Evolutionary conservation across 352 stramenopile species (phyloP).

Genomic region (Pythium volutum): DNA sequence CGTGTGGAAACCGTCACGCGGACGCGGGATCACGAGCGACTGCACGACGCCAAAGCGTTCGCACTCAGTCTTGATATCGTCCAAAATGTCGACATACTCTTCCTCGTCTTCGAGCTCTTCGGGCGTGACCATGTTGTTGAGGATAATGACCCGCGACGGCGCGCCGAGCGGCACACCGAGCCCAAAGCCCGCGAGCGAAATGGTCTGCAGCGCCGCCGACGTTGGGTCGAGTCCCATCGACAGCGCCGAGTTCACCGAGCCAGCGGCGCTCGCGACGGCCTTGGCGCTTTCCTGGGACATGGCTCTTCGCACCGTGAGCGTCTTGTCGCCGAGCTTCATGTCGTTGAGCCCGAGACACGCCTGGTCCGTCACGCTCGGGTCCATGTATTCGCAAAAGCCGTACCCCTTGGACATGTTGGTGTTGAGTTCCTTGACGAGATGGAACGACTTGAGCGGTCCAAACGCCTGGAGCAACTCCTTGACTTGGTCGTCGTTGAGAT

Average conservation of each 20-base stretch:
- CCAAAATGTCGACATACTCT: constrained; percentile 93
- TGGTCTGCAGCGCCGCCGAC: constrained; percentile 63
- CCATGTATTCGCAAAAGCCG: constrained; percentile 97
- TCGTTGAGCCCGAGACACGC: constrained; percentile 95
- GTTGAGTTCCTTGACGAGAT: constrained; percentile 94
- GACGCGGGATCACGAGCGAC: constrained; percentile 76
- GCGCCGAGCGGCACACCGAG: constrained; percentile 49
- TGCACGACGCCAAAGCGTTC: constrained; percentile 81
- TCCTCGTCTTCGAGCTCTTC: constrained; percentile 95
- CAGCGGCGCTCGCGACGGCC: constrained; percentile 54
- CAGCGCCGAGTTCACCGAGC: constrained; percentile 62
- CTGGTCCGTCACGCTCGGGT: constrained; percentile 88
- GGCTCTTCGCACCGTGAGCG: constrained; percentile 84
- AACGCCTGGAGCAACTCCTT: constrained; percentile 95
- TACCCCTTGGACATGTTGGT: constrained; percentile 95
- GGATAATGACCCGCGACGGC: constrained; percentile 88
- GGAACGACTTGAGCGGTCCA: constrained; percentile 93
- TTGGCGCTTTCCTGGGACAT: constrained; percentile 78
- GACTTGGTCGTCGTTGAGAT: constrained; percentile 95
- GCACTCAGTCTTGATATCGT: constrained; percentile 97
- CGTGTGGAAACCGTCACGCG: constrained; percentile 51
- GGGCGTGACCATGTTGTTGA: constrained; percentile 98
- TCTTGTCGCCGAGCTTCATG: constrained; percentile 93
- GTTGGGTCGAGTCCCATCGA: constrained; percentile 70
- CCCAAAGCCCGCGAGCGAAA: constrained; percentile 49